phyloP scores from a whole-genome alignment of 169 alveolate species.

The Babesia bigemina region DNA sequence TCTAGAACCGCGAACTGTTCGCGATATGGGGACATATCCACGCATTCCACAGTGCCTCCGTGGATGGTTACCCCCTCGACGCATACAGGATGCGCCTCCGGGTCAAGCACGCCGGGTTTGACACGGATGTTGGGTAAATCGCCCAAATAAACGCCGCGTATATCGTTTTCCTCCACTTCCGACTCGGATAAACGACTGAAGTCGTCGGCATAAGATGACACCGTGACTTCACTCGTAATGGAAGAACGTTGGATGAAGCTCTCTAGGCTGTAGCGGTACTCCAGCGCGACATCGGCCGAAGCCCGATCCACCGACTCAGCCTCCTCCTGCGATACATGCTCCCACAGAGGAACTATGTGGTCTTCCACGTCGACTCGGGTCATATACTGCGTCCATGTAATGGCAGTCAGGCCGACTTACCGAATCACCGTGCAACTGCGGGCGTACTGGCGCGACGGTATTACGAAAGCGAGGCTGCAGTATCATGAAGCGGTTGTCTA shows the following conservation, averaged over 20 bases:
- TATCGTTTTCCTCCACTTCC: slow-evolving; percentile 44
- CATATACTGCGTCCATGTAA: slow-evolving; percentile 41
- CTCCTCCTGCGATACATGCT: slow-evolving; percentile 4
- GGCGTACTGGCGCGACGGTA: slow-evolving; percentile 39
- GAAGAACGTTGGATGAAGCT: slow-evolving; percentile 42
- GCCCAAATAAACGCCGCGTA: slow-evolving; percentile 53
- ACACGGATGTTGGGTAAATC: slow-evolving; percentile 23
- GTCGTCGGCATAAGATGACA: slow-evolving; percentile 51
- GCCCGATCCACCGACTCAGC: slow-evolving; percentile 16
- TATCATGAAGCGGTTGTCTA: neutral
- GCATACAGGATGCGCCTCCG: slow-evolving; percentile 46
- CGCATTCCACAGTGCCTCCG: slow-evolving; percentile 39
- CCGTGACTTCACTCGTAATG: slow-evolving; percentile 39
- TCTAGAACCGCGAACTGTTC: slow-evolving; percentile 42
- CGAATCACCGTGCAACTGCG: slow-evolving; percentile 43
- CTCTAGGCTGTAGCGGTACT: slow-evolving; percentile 50
- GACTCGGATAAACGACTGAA: slow-evolving; percentile 49
- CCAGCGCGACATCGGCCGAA: slow-evolving; percentile 17
- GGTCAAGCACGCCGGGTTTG: slow-evolving; percentile 33
- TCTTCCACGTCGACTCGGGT: slow-evolving; percentile 51
- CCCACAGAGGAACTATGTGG: slow-evolving; percentile 60
- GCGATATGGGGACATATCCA: slow-evolving; percentile 56
- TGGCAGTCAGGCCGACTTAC: slow-evolving; percentile 9
- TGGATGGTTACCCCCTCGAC: slow-evolving; percentile 46
- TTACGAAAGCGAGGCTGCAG: slow-evolving; percentile 20